Evolutionary conservation across 805 yeast genomes (phyloP).

Genomic region (Candida montana): DNA sequence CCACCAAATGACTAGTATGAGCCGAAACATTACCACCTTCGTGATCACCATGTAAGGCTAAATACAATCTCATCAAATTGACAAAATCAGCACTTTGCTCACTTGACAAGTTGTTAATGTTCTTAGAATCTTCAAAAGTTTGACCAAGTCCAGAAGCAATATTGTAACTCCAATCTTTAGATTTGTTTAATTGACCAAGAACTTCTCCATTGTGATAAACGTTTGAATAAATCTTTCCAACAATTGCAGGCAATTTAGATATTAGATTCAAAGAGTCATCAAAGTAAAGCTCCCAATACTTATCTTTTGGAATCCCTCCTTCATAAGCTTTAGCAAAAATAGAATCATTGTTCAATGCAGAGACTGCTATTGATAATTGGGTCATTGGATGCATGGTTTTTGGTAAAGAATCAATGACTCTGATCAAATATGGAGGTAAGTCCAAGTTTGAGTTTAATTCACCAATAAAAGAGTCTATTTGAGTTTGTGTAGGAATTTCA

Average conservation of each 20-base stretch:
- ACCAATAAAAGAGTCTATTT: conserved; percentile 49
- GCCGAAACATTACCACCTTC: conserved; percentile 85
- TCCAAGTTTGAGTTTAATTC: conserved; percentile 62
- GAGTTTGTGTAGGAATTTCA: conserved; percentile 56
- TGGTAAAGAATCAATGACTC: conserved; percentile 59
- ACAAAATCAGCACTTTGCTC: conserved; percentile 53
- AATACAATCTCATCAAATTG: conserved; percentile 66
- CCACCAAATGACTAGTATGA: conserved; percentile 77
- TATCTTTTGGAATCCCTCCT: conserved; percentile 58
- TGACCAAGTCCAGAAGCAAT: conserved; percentile 61
- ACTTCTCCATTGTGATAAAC: conserved; percentile 47
- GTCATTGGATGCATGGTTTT: conserved; percentile 75
- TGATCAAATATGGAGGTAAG: conserved; percentile 59
- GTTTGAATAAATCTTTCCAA: conserved; percentile 71
- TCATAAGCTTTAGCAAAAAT: conserved; percentile 69
- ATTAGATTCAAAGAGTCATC: conserved; percentile 68
- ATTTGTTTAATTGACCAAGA: conserved; percentile 45
- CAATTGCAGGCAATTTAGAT: conserved; percentile 68
- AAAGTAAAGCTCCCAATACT: conserved; percentile 71
- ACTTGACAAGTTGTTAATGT: conserved; percentile 23
- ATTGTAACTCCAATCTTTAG: conserved; percentile 69
- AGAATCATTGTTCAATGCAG: conserved; percentile 68
- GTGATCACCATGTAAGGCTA: conserved; percentile 74
- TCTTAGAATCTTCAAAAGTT: conserved; percentile 32
- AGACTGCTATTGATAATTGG: conserved; percentile 69